Conservation (phyloP, 2,329 filamentous ascomycete species). For the Fusarium sp. region DNA sequence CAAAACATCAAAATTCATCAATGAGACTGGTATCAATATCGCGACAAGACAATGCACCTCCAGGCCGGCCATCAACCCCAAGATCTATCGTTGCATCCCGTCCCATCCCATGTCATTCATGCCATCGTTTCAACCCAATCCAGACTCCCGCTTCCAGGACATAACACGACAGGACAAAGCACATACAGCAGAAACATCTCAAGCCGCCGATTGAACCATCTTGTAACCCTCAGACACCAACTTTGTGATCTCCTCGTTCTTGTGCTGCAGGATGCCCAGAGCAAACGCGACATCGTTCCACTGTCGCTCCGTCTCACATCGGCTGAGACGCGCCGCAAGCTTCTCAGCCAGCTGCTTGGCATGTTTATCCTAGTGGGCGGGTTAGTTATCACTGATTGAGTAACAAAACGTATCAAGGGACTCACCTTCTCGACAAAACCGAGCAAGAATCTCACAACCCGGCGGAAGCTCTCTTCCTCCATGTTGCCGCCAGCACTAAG, state of each 20-base stretch:
- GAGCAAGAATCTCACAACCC: slow-evolving; percentile 91
- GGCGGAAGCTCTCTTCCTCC: slow-evolving; percentile 85
- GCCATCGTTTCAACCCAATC: slow-evolving; percentile 33
- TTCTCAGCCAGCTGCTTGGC: slow-evolving; percentile 94
- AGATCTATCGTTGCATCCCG: slow-evolving; percentile 35
- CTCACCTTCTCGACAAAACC: slow-evolving; percentile 97
- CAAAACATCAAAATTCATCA: slow-evolving; percentile 26
- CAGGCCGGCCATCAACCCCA: slow-evolving; percentile 24
- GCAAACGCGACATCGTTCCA: slow-evolving; percentile 99
- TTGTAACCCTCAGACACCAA: slow-evolving; percentile 80
- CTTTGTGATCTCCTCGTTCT: slow-evolving; percentile 90
- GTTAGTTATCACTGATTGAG: slow-evolving; percentile 27
- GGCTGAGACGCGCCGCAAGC: slow-evolving; percentile 82
- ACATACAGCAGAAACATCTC: slow-evolving; percentile 25
- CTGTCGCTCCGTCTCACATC: slow-evolving; percentile 92
- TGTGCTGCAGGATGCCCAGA: slow-evolving; percentile 87
- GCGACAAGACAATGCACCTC: slow-evolving; percentile 15
- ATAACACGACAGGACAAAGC: slow-evolving; percentile 1
- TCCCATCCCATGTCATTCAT: slow-evolving; percentile 35
- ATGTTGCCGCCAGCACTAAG: slow-evolving; percentile 84
- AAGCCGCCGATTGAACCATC: slow-evolving; percentile 72
- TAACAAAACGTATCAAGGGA: slow-evolving; percentile 1
- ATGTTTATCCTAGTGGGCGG: slow-evolving; percentile 82
- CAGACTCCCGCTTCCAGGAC: slow-evolving; percentile 27
- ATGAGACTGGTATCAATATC: slow-evolving; percentile 36